Evolutionary conservation across 1,139 yeast species (phyloP), one percentile per base, ranked within the genome.

Genomic region (Geotrichum phurueaensis): DNA sequence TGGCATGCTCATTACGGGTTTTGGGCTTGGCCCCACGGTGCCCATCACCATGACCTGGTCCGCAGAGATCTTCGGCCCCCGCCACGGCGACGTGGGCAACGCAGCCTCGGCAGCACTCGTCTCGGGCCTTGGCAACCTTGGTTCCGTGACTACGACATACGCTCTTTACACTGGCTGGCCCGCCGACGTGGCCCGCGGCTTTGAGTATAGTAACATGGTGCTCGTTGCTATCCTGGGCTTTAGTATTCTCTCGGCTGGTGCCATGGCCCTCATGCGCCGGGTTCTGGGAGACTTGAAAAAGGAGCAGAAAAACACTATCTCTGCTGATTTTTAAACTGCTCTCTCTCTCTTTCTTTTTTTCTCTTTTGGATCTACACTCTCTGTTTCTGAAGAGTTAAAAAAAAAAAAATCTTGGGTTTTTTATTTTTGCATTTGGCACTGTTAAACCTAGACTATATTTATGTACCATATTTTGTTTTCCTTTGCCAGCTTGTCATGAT

Each of bases 161-260:
- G 96, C 96, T 0, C 79, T 89, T 57, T 89, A 89, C 74, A 74
- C 83, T 25, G 96, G 96, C 3, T 90, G 96, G 96, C 92, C 95
- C 0, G 87, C 80, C 0, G 96, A 90, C 72, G 78, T 71, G 13
- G 78, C 78, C 1, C 76, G 90, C 65, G 77, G 84, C 56, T 89
- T 76, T 75, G 76, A 81, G 65, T 77, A 89, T 72, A 85, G 92
- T 54, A 90, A 89, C 71, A 88, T 89, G 96, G 89, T 89, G 77
- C 79, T 90, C 75, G 89, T 89, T 33, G 79, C 84, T 43, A 87
- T 89, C 78, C 77, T 86, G 64, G 96, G 95, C 9, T 79, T 81
- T 49, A 84, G 91, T 73, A 86, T 88, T 54, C 65, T 88, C 18
- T 69, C 82, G 5, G 78, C 82, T 13, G 71, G 73, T 33, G 68